phyloP scores from a whole-genome alignment of 164 flowering plant genomes.

The Vitis rupestris region DNA sequence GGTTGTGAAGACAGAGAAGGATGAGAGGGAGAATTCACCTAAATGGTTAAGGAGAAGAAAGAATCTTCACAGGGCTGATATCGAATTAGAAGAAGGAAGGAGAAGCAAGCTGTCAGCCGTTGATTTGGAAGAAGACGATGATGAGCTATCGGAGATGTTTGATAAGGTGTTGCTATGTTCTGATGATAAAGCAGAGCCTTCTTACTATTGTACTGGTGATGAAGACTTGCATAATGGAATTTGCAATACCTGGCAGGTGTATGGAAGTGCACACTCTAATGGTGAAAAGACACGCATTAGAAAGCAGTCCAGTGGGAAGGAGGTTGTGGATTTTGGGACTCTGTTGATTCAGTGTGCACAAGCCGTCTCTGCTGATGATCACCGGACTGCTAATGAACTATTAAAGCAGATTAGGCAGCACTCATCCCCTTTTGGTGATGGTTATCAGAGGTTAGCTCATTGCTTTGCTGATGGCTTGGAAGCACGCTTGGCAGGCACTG shows the following conservation, averaged over 20 bases:
- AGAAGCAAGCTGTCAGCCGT: slow-evolving; percentile 35
- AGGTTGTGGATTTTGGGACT: slow-evolving; percentile 49
- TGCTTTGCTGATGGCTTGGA: slow-evolving; percentile 41
- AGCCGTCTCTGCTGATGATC: slow-evolving; percentile 30
- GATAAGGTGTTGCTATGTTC: slow-evolving; percentile 33
- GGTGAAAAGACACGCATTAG: slow-evolving; percentile 28
- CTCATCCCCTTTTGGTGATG: slow-evolving; percentile 38
- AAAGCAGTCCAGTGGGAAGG: slow-evolving; percentile 24
- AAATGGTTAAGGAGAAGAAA: slow-evolving; percentile 20
- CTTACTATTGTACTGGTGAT: not conserved
- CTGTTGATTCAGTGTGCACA: slow-evolving; percentile 50
- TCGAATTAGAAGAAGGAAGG: slow-evolving; percentile 28
- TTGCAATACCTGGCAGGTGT: slow-evolving; percentile 12
- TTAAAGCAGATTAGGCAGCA: slow-evolving; percentile 41
- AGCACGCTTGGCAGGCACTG: slow-evolving; percentile 48
- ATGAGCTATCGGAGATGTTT: slow-evolving; percentile 44
- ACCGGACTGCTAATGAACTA: slow-evolving; percentile 30
- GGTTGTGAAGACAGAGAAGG: slow-evolving; percentile 15
- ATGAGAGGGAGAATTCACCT: slow-evolving; percentile 18
- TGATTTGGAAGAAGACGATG: slow-evolving; percentile 29
- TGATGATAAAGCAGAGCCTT: not conserved
- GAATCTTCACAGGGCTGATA: slow-evolving; percentile 26
- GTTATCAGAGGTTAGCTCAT: slow-evolving; percentile 43
- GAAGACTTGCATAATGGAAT: slow-evolving; percentile 4
- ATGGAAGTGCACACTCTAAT: slow-evolving; percentile 15